These are phyloP conservation scores for Umbellularia californica DNA, from an alignment of 164 flowering plant species.

Conservation along the genomic window DNA sequence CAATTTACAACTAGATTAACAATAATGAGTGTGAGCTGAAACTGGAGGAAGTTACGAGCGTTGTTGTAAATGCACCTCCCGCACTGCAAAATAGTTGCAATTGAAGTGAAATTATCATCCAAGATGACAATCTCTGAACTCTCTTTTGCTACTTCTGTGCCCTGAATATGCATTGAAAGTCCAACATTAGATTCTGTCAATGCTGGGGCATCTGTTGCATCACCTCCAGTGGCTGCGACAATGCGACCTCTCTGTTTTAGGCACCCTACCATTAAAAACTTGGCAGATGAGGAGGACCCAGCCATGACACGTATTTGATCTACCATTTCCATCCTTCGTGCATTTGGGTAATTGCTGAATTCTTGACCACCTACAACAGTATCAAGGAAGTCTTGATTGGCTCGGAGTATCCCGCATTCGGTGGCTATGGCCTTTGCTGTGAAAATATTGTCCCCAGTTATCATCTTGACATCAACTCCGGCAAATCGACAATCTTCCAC, in stretches of 20 bases:
- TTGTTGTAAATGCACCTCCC: constrained; percentile 60
- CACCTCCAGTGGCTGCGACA: constrained; percentile 66
- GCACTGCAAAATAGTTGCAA: constrained; percentile 45
- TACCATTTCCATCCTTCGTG: constrained; percentile 39
- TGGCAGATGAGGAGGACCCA: constrained; percentile 64
- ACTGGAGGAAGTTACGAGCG: constrained; percentile 69
- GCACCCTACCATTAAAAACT: constrained; percentile 57
- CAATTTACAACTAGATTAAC: constrained; percentile 56
- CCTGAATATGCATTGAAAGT: constrained; percentile 61
- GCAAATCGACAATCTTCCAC: constrained; percentile 45
- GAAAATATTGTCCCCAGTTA: constrained; percentile 60
- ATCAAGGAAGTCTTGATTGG: constrained; percentile 13
- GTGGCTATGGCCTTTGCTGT: constrained; percentile 61
- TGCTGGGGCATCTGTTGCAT: constrained; percentile 59
- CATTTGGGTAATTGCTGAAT: constrained; percentile 40
- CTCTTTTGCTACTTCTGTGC: constrained; percentile 66
- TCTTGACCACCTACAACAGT: constrained; percentile 46
- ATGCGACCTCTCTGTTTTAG: constrained; percentile 57
- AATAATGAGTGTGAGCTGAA: constrained; percentile 62
- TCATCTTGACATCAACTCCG: constrained; percentile 56
- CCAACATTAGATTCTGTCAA: constrained; percentile 58
- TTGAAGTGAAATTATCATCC: constrained; percentile 55
- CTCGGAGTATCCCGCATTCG: constrained; percentile 52
- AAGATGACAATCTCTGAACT: constrained; percentile 61
- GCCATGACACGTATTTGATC: constrained; percentile 61